Evolutionary conservation across 1,284 basidiomycete genomes (phyloP), one percentile per base, ranked within the genome.

Genomic region (Moesziomyces sp.): DNA sequence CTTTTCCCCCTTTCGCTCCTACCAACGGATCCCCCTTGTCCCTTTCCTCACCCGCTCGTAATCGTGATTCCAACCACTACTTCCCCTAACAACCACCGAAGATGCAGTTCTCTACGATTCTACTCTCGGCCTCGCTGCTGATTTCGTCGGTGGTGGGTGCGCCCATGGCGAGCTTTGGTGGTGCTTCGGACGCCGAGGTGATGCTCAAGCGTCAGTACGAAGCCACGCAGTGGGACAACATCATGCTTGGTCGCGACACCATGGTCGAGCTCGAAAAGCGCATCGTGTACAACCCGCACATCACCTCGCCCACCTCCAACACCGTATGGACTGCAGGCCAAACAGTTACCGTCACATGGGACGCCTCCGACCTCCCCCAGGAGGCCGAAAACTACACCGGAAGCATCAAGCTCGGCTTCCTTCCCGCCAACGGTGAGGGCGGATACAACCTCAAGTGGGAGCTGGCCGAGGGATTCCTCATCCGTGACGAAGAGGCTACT

Each of bases 251-350:
- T 3, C 58, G 63, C 11, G 59, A 58, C 18, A 21, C 35, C 0
- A 35, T 35, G 35, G 46, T 9, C 3, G 40, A 52, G 21, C 59
- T 59, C 14, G 46, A 59, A 10, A 74, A 74, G 30, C 60, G 74
- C 24, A 60, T 76, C 49, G 74, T 76, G 4, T 75, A 66, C 55
- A 75, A 75, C 54, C 73, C 73, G 8, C 60, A 46, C 42, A 68
- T 75, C 59, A 75, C 73, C 51, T 46, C 40, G 1, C 74, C 69
- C 9, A 49, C 38, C 43, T 14, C 48, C 5, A 28, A 46, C 1
- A 60, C 60, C 28, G 63, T 65, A 9, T 74, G 75, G 75, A 47
- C 35, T 0, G 67, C 72, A 9, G 72, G 71, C 14, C 23, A 58
- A 23, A 52, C 38, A 11, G 57, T 66, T 43, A 28, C 23, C 0